A percentile compares a stretch with the other conserved stretches of the same genome.
Evolutionary conservation across 768 basidiomycete species (phyloP).

Genomic region (Naematelia encephala): DNA sequence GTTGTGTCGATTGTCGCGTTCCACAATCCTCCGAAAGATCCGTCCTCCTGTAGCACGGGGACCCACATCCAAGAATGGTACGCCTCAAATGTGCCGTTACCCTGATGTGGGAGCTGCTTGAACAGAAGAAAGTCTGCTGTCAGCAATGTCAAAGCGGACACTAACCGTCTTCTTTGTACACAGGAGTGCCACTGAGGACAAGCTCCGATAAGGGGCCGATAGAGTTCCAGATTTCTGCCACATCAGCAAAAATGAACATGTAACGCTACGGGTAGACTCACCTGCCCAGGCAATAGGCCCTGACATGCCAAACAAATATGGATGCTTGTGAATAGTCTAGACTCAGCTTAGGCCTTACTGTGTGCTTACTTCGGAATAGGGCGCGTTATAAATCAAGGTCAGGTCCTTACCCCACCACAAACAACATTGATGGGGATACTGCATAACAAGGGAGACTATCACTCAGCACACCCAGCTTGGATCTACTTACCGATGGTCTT

Average conservation of each 20-base stretch:
- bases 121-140: conserved; percentile 37
- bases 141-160: conserved; percentile 3
- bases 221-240: conserved; percentile 37
- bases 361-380: conserved; percentile 33
- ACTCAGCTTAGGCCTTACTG: neutral
- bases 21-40: conserved; percentile 41
- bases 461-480: neutral
- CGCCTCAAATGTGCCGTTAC: conserved; percentile 31
- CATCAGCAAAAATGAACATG: neutral
- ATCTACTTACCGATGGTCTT: conserved; percentile 32
- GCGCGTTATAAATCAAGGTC: conserved; percentile 45
- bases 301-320: conserved; percentile 44
- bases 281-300: conserved; percentile 43
- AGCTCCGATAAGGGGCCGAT: conserved; percentile 42
- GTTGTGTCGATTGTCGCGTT: conserved; percentile 47
- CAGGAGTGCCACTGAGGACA: conserved; percentile 41
- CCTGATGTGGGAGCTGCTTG: conserved; percentile 36
- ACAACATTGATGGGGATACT: conserved; percentile 43
- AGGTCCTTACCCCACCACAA: conserved; percentile 49
- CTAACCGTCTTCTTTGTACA: conserved; percentile 42
- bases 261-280: conserved; percentile 4
- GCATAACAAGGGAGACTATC: conserved; percentile 30
- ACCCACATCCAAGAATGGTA: conserved; percentile 49
- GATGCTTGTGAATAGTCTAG: conserved; percentile 43
- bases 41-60: conserved; percentile 39